Base-by-base conservation (phyloP, 768 basidiomycete genomes). In the Neoboletus brunneissimus region DNA sequence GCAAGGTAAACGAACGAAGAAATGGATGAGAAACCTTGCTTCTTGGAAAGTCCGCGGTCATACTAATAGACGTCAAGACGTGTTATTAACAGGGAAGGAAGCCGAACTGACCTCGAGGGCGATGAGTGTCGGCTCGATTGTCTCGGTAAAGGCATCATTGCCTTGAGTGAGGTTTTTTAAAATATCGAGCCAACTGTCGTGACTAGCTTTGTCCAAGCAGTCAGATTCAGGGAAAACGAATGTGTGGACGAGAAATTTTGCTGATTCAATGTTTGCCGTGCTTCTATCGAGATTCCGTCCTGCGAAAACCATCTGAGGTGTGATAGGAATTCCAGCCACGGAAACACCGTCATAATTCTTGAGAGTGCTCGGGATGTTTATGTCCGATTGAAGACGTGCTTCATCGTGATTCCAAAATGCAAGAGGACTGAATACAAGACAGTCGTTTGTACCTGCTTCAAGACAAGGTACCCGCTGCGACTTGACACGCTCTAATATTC, bases 161-260 rank as follows among this genome's bases (percentile, higher is more conserved):
- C 70, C 67, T 18, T 71, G 70, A 0, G 75, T 72, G 1, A 77
- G 76, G 40, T 76, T 71, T 48, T 75, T 69, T 15, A 93, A 73
- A 11, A 79, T 74, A 35, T 86, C 75, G 46, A 81, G 69, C 89
- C 90, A 93, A 31, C 76, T 70, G 49, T 77, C 69, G 60, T 89
- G 91, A 40, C 86, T 86, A 13, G 76, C 69, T 52, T 77, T 79
- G 40, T 79, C 79, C 59, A 85, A 71, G 71, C 91, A 93, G 60
- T 88, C 84, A 16, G 77, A 80, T 61, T 91, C 87, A 2, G 82
- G 84, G 66, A 94, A 91, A 73, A 91, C 86, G 70, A 90, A 94
- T 0, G 90, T 91, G 55, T 93, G 76, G 16, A 86, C 89, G 20
- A 94, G 79, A 65, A 85, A 89, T 50, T 77, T 81, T 46, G 89